A percentile compares a stretch with the other conserved stretches of the same genome.
These are phyloP conservation scores for Teratosphaeria epicoccoides DNA, from an alignment of 2,329 filamentous ascomycete species.

Conservation along the genomic window DNA sequence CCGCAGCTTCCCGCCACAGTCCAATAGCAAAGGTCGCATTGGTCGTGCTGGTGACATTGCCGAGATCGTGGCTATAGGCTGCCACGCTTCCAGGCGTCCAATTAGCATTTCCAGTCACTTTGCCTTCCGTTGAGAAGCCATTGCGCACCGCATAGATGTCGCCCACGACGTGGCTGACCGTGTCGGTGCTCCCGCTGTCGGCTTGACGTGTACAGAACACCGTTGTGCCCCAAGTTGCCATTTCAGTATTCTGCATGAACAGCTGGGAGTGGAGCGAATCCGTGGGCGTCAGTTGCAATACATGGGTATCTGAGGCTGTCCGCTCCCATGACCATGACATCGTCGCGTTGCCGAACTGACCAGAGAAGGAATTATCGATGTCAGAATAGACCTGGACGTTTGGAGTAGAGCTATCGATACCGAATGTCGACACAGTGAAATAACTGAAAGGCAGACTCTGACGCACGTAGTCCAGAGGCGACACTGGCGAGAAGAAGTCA, in stretches of 20 bases:
- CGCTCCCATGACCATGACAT: background rate
- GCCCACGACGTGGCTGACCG: constrained; percentile 19
- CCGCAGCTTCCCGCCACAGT: constrained; percentile 30
- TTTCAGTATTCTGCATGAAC: constrained; percentile 19
- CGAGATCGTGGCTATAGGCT: constrained; percentile 32
- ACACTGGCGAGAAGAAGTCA: constrained; percentile 38
- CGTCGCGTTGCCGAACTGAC: constrained; percentile 15
- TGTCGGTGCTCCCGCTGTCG: constrained; percentile 16
- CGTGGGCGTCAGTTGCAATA: background rate
- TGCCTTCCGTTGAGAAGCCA: constrained; percentile 26
- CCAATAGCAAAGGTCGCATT: constrained; percentile 30
- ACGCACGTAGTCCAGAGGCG: constrained; percentile 31
- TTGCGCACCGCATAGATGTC: constrained; percentile 18
- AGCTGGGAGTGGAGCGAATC: constrained; percentile 20
- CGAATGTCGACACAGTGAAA: constrained; percentile 29
- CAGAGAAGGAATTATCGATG: constrained; percentile 37
- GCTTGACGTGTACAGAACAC: constrained; percentile 29
- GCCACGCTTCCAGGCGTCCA: constrained; percentile 18
- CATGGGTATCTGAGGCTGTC: background rate
- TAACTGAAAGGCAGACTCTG: constrained; percentile 38
- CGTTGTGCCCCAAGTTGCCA: constrained; percentile 34
- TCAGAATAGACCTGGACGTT: constrained; percentile 33
- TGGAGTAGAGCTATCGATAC: constrained; percentile 11
- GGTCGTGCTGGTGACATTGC: constrained; percentile 15
- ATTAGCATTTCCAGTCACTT: constrained; percentile 21